Evolutionary conservation across 208 protist species (phyloP), one percentile per base, ranked within the genome.

Genomic region (Acanthamoeba polyphaga): DNA sequence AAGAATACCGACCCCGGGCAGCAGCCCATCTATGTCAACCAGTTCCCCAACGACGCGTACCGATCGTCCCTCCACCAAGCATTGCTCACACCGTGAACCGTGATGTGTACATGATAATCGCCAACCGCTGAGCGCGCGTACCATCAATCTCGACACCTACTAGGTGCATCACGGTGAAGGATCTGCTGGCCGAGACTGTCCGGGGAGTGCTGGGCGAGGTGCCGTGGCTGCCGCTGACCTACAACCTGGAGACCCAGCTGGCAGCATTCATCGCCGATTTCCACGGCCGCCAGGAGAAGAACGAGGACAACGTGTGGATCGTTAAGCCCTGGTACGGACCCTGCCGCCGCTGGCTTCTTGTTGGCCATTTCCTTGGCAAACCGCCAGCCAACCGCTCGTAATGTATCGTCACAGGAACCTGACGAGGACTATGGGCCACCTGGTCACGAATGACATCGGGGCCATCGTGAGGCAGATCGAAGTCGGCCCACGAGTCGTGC

Each of bases 261-360:
- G 38, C 94, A 5, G 72, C 49, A 64, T 95, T 95, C 55, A 87
- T 95, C 66, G 90, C 64, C 51, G 78, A 95, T n/a, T 95, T 90
- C 60, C 46, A 87, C 72, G 43, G 74, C 24, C 88, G 91, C 51
- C 60, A 95, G 46, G 60, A 93, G 64, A 87, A 29, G 51, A 72
- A 70, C 3, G 51, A 89, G 12, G 60, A 85, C 62, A 95, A 95
- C 94, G 46, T 80, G 49, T 96, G 95, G 95, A 96, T 96, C 38
- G 66, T 96, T 51, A 96, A 96, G 29, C 95, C 95, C 38, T 96
- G 58, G 82, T 80, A n/a, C 38, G 29, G 19, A 24, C 34, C 38
- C 3, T 46, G 13, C 49, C 49, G 1, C 12, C 49, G 4, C 72
- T 27, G 29, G 2, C 72, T 22, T 46, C 72, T 24, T 8, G 34